Evolutionary conservation across 345 rosid species (phyloP), one percentile per base, ranked within the genome.

Genomic region (Rhodamnia rubescens): DNA sequence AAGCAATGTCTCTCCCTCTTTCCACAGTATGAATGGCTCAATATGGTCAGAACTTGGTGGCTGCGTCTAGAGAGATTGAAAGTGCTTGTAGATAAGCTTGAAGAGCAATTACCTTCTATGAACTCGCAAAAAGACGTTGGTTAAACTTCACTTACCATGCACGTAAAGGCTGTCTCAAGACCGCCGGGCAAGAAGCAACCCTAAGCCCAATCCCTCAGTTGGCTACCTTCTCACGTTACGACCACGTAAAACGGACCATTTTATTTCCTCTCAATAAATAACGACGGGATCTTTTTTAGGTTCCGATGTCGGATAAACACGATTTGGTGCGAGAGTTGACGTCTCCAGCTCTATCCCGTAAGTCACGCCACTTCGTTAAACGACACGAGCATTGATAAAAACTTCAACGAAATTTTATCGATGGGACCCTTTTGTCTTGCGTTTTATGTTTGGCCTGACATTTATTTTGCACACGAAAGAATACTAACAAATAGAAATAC

Each of bases 121-220:
- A 52, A 53, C 44, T 82, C 54, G 16, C n/a, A 8, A 51, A 7
- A 7, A 82, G 44, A 82, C 54, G 59, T 27, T 47, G 51, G 86
- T 87, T 83, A 84, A 53, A 84, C 85, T 87, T 91, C 91, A 88
- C 94, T 90, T 89, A 83, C 90, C 91, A 88, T 87, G 91, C 91
- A 92, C 91, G 92, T 87, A 88, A 91, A 91, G 92, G 91, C 83
- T 91, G 92, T 88, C 92, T 85, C 88, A 3, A 29, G 27, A 61
- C 87, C 27, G 74, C 90, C 89, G 58, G 90, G 91, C 92, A 90
- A 59, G 87, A 90, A 85, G 90, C 88, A 87, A 88, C 82, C 81
- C 82, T 53, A 22, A n/a, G 57, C 1, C 20, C 69, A 83, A 83
- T 83, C 85, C 64, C 22, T 50, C 22, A 9, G 27, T 12, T 64